Evolutionary conservation across 2,329 filamentous ascomycete species (phyloP).

Genomic region (Didymella pomorum): DNA sequence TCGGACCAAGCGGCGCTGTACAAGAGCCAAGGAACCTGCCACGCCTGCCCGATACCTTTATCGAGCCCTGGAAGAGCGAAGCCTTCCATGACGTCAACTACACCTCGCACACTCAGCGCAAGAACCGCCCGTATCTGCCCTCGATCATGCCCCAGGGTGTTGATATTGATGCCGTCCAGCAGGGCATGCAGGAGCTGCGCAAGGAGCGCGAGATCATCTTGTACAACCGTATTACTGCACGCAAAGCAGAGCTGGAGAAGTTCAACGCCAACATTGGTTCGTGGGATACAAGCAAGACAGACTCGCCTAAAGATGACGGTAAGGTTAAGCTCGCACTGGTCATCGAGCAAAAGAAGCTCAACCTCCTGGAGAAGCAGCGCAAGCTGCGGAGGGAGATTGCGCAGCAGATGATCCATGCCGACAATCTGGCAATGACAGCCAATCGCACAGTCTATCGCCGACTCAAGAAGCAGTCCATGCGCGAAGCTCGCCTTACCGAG

Average conservation of each 20-base stretch:
- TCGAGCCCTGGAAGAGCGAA: conserved; percentile 47
- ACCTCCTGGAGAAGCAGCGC: conserved; percentile 87
- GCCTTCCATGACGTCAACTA: conserved; percentile 73
- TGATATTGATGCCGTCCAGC: conserved; percentile 71
- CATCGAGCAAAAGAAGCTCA: conserved; percentile 94
- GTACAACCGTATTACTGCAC: conserved; percentile 87
- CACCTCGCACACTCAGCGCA: conserved; percentile 77
- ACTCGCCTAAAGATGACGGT: conserved; percentile 76
- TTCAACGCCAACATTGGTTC: conserved; percentile 85
- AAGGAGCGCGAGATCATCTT: conserved; percentile 88
- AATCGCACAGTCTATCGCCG: conserved; percentile 90
- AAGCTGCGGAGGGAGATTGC: conserved; percentile 86
- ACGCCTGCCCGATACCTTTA: conserved; percentile 64
- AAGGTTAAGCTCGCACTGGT: conserved; percentile 83
- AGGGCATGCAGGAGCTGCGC: conserved; percentile 64
- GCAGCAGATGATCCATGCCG: conserved; percentile 91
- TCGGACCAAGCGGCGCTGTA: conserved; percentile 53
- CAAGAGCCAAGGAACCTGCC: conserved; percentile 38
- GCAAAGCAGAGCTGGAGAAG: conserved; percentile 83
- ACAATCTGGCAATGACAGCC: conserved; percentile 96
- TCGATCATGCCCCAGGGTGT: conserved; percentile 89
- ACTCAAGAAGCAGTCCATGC: conserved; percentile 95
- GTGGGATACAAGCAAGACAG: conserved; percentile 78
- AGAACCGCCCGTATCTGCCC: conserved; percentile 80
- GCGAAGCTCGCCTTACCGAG: conserved; percentile 96